A percentile compares a stretch with the other conserved stretches of the same genome.
Evolutionary conservation across 257 asterid genomes (phyloP).

Genomic region (Galeopsis tetrahit): DNA sequence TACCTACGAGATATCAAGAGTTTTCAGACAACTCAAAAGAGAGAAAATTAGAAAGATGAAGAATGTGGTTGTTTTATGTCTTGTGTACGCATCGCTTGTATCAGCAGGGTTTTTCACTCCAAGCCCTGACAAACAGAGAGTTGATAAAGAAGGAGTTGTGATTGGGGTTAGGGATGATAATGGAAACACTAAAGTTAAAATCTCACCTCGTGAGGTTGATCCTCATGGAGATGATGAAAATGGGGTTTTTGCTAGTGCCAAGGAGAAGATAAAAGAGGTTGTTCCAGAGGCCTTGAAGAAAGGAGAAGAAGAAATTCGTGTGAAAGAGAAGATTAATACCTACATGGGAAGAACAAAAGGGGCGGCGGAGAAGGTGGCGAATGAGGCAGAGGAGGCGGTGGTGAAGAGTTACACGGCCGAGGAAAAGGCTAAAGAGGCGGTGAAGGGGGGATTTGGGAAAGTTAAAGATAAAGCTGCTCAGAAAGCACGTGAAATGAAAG

Average conservation of each 20-base stretch:
- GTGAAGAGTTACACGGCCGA: too few relatives aligned
- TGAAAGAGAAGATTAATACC: constrained; percentile 34
- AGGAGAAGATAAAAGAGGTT: constrained; percentile 11
- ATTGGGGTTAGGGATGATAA: constrained; percentile 42
- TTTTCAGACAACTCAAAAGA: background rate
- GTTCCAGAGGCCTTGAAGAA: background rate
- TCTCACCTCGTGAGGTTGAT: constrained; percentile 38
- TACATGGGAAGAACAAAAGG: constrained; percentile 32
- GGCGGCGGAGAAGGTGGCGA: background rate
- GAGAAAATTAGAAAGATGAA: background rate
- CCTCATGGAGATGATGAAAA: background rate
- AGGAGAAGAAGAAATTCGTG: constrained; percentile 5
- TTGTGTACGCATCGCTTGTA: constrained; percentile 34
- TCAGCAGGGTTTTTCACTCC: constrained; percentile 40
- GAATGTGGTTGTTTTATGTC: constrained; percentile 36
- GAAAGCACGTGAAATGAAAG: too few relatives aligned
- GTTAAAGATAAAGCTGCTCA: constrained; percentile 30
- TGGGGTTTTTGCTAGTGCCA: constrained; percentile 5
- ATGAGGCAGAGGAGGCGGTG: too few relatives aligned
- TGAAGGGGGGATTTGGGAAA: constrained; percentile 12
- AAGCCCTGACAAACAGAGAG: constrained; percentile 32
- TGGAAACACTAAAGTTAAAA: constrained; percentile 41
- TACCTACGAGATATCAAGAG: background rate
- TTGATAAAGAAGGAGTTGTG: constrained; percentile 43
- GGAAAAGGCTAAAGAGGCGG: background rate